phyloP scores from a whole-genome alignment of 2,329 filamentous ascomycete species.

The Colletotrichum coccodes region DNA sequence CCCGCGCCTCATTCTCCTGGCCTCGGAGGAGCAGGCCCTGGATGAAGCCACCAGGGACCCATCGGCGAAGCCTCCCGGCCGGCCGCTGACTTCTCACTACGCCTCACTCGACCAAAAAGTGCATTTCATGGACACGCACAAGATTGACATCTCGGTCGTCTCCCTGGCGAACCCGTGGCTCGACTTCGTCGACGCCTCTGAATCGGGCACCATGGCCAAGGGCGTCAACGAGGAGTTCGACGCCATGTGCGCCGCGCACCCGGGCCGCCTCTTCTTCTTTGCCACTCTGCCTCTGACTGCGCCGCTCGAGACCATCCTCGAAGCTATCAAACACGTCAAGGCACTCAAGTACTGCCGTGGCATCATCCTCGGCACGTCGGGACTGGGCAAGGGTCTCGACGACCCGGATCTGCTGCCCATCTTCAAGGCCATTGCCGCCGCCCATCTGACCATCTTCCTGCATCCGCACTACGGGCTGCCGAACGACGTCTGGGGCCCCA shows the following conservation, averaged over 20 bases:
- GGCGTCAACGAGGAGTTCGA: constrained; percentile 84
- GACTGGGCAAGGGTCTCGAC: constrained; percentile 83
- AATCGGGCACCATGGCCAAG: constrained; percentile 71
- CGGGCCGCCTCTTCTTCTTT: constrained; percentile 82
- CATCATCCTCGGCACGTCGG: constrained; percentile 89
- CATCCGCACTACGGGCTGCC: constrained; percentile 95
- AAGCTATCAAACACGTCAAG: constrained; percentile 72
- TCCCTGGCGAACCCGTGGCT: constrained; percentile 95
- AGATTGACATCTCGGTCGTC: constrained; percentile 84
- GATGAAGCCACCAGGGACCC: constrained; percentile 64
- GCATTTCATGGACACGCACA: constrained; percentile 86
- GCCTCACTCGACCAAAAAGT: constrained; percentile 83
- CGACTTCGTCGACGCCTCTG: constrained; percentile 76
- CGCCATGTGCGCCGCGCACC: constrained; percentile 72
- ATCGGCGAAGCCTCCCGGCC: constrained; percentile 71
- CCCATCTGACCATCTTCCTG: constrained; percentile 77
- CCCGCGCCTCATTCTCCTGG: constrained; percentile 74
- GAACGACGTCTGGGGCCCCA: constrained; percentile 79
- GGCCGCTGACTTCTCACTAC: constrained; percentile 86
- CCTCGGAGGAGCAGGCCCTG: constrained; percentile 56
- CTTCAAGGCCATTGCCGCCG: constrained; percentile 74
- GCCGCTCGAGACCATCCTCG: constrained; percentile 67
- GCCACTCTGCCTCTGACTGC: constrained; percentile 83
- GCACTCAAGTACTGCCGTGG: constrained; percentile 77
- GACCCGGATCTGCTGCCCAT: constrained; percentile 79